Evolutionary conservation across 306 rosid genomes (phyloP).

Genomic region (Pachyrhizus erosus): DNA sequence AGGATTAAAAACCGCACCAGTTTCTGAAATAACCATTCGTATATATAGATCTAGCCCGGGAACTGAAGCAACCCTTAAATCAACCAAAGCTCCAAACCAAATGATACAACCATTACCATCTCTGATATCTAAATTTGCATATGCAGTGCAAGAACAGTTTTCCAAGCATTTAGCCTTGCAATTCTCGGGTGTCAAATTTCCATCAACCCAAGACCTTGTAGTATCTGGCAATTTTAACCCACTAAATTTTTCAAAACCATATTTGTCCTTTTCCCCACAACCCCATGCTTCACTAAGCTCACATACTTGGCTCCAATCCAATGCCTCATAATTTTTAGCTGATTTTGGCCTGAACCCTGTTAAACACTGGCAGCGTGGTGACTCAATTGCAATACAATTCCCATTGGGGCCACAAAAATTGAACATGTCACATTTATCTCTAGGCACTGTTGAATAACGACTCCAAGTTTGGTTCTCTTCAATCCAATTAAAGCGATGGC

Average conservation of each 20-base stretch:
- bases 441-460: constrained; percentile 10
- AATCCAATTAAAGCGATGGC: constrained; percentile 21
- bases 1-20: constrained; percentile 30
- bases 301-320: constrained; percentile 44
- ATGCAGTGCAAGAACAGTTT: constrained; percentile 56
- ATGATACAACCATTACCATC: constrained; percentile 46
- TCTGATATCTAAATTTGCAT: constrained; percentile 42
- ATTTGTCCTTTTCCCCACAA: constrained; percentile 35
- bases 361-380: constrained; percentile 45
- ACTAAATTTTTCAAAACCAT: constrained; percentile 39
- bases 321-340: not conserved
- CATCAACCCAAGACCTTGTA: constrained; percentile 35
- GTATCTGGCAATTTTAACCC: constrained; percentile 51
- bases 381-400: constrained; percentile 7
- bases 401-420: constrained; percentile 49
- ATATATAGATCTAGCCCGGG: constrained; percentile 44
- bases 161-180: constrained; percentile 46
- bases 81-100: constrained; percentile 51
- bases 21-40: constrained; percentile 28
- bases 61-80: constrained; percentile 31
- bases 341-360: constrained; percentile 45
- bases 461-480: constrained; percentile 38
- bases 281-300: constrained; percentile 25
- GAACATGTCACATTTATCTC: constrained; percentile 38
- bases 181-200: constrained; percentile 16